These are phyloP conservation scores for Phytophthora quininea DNA, from an alignment of 352 stramenopile genomes.

Conservation along the genomic window DNA sequence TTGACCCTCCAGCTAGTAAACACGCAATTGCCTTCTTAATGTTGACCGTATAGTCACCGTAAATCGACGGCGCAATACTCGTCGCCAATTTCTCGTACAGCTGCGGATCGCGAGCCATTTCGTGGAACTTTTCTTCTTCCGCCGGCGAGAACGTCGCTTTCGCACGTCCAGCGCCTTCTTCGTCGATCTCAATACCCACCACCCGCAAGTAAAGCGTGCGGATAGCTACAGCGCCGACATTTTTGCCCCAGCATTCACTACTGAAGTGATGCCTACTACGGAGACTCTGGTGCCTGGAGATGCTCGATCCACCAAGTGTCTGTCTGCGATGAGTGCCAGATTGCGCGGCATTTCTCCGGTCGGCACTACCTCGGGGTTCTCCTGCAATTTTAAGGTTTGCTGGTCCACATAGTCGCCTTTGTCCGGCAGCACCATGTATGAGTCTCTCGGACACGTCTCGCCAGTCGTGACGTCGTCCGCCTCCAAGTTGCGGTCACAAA, in stretches of 20 bases:
- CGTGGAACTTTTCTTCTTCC: constrained; percentile 98
- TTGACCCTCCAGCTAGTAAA: constrained; percentile 93
- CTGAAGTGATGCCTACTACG: constrained; percentile 95
- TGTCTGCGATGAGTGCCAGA: constrained; percentile 94
- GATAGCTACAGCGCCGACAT: constrained; percentile 86
- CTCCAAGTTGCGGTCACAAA: constrained; percentile 79
- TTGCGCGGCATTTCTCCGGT: constrained; percentile 99
- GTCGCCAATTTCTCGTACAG: constrained; percentile 94
- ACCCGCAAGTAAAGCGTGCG: constrained; percentile 96
- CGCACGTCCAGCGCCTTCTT: constrained; percentile 90
- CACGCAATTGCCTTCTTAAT: constrained; percentile 98
- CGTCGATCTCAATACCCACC: constrained; percentile 95
- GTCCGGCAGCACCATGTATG: constrained; percentile 96
- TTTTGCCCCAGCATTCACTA: constrained; percentile 89
- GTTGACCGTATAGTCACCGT: constrained; percentile 96
- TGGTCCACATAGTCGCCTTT: constrained; percentile 96
- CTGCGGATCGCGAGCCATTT: constrained; percentile 89
- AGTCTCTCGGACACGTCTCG: constrained; percentile 83
- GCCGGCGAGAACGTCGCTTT: constrained; percentile 94
- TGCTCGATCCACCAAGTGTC: constrained; percentile 95
- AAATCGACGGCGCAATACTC: constrained; percentile 95
- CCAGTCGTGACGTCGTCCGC: constrained; percentile 44
- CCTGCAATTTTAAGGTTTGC: constrained; percentile 98
- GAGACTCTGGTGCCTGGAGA: constrained; percentile 96
- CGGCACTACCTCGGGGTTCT: constrained; percentile 95